phyloP scores from a whole-genome alignment of 2,329 filamentous ascomycete genomes.

The Botrytis squamosa region DNA sequence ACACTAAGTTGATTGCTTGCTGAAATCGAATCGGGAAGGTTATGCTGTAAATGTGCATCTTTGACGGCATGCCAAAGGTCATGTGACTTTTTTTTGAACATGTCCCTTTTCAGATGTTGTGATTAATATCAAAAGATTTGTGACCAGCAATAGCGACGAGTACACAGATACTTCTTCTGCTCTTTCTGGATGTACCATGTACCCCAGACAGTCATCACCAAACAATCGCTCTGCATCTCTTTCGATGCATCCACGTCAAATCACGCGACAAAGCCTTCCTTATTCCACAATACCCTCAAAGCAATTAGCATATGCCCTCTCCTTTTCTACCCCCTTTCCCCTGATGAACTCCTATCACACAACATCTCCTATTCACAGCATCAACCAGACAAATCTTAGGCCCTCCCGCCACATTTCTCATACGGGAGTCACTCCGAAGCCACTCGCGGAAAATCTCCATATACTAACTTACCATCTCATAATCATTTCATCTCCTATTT shows the following conservation, averaged over 20 bases:
- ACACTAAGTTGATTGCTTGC: neutral
- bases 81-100: neutral
- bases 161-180: neutral
- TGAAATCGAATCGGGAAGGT: neutral
- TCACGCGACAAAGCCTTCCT: neutral
- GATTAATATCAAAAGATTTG: neutral
- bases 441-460: conserved; percentile 4
- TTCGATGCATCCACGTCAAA: neutral
- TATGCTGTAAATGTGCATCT: neutral
- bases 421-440: conserved; percentile 9
- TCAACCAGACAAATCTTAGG: neutral
- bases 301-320: neutral
- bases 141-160: neutral
- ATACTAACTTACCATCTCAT: neutral
- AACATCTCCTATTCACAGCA: conserved; percentile 4
- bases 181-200: neutral
- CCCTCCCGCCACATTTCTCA: neutral
- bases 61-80: neutral
- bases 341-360: neutral
- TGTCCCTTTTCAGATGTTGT: neutral
- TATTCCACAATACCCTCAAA: neutral
- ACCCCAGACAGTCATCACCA: neutral
- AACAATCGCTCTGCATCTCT: neutral
- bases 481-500: neutral
- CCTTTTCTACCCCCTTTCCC: neutral